phyloP scores from a whole-genome alignment of 176 grass and related monocot genomes.

The Musa troglodytarum region DNA sequence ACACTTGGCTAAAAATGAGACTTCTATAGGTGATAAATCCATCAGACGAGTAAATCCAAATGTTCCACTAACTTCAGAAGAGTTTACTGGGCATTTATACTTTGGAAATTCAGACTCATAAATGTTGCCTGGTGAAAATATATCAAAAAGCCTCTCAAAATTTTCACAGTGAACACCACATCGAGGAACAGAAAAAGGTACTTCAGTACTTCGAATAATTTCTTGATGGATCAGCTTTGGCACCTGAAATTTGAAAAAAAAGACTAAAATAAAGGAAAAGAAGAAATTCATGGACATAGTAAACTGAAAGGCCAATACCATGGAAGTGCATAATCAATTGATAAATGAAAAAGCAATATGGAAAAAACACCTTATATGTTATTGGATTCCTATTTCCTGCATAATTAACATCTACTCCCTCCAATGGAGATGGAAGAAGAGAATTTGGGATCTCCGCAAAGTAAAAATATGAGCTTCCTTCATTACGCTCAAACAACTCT shows the following conservation, averaged over 20 bases:
- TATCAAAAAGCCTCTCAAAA: slow-evolving; percentile 73
- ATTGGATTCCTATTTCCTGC: slow-evolving; percentile 84
- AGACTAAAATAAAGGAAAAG: slow-evolving; percentile 7
- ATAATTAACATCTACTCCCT: slow-evolving; percentile 88
- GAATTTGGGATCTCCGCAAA: slow-evolving; percentile 82
- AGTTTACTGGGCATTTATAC: slow-evolving; percentile 29
- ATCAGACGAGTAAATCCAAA: slow-evolving; percentile 79
- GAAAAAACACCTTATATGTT: slow-evolving; percentile 53
- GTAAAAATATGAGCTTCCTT: slow-evolving; percentile 90
- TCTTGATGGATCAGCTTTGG: slow-evolving; percentile 79
- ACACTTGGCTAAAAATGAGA: slow-evolving; percentile 68
- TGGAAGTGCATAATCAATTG: not conserved
- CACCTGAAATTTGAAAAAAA: slow-evolving; percentile 43
- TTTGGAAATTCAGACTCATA: slow-evolving; percentile 47
- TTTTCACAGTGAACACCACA: slow-evolving; percentile 38
- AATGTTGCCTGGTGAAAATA: slow-evolving; percentile 71
- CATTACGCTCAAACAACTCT: slow-evolving; percentile 96
- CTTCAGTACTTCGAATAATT: slow-evolving; percentile 40
- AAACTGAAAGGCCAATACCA: not conserved
- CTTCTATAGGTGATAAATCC: slow-evolving; percentile 69
- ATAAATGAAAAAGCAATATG: not conserved
- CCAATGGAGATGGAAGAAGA: slow-evolving; percentile 86
- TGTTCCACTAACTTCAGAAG: slow-evolving; percentile 34
- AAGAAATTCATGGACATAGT: slow-evolving; percentile 8
- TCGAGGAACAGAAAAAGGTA: slow-evolving; percentile 28